Evolutionary conservation across 1,139 yeast genomes (phyloP).

Genomic region (Ogataea hybrid): DNA sequence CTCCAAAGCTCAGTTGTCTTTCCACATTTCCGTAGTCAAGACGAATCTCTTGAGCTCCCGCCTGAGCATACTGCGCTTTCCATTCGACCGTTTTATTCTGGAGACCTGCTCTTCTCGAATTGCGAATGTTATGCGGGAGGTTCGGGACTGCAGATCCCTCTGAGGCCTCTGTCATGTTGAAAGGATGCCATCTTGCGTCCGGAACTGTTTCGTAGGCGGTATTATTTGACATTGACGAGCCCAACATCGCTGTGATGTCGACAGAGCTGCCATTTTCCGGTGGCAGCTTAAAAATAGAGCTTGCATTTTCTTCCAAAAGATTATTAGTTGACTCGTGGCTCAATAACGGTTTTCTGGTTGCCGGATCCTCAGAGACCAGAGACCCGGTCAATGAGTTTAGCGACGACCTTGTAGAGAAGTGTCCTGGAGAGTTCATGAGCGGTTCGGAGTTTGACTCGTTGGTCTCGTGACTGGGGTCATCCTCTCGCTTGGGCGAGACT

Average conservation of each 20-base stretch:
- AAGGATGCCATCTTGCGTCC: conserved; percentile 21
- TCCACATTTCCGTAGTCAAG: neutral
- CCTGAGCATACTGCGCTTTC: conserved; percentile 1
- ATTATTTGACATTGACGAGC: conserved; percentile 10
- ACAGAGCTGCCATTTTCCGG: conserved; percentile 13
- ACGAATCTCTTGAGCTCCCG: neutral
- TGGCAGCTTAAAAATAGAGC: conserved; percentile 2
- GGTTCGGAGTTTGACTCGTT: too few species aligned
- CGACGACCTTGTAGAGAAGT: too few species aligned
- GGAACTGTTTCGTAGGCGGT: conserved; percentile 2
- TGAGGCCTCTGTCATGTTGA: conserved; percentile 10
- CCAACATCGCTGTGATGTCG: conserved; percentile 18
- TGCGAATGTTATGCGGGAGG: conserved; percentile 4
- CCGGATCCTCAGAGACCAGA: conserved; percentile 20
- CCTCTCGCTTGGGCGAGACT: too few species aligned
- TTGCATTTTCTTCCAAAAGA: conserved; percentile 5
- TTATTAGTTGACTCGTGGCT: conserved; percentile 13
- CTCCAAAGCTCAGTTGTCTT: conserved; percentile 20
- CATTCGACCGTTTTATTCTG: neutral
- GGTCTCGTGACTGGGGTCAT: too few species aligned
- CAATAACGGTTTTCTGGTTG: conserved; percentile 15
- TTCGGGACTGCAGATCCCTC: neutral
- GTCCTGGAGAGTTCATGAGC: too few species aligned
- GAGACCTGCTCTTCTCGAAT: conserved; percentile 2
- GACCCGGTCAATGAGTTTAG: conserved; percentile 15